Conservation (phyloP, 148 eudicot genomes). For the Oxyria digyna region DNA sequence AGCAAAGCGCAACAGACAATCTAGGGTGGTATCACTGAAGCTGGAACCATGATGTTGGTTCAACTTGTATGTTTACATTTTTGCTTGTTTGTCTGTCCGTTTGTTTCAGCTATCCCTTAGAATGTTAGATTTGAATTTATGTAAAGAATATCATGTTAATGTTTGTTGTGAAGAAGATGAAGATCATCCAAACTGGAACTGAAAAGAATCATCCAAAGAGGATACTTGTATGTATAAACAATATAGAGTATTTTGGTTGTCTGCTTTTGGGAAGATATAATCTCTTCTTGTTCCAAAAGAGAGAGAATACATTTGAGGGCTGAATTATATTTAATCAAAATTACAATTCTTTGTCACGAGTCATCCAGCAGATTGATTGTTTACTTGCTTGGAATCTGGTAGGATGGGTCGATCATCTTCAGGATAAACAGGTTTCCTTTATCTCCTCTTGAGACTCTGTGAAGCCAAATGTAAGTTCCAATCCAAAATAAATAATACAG, state of each 20-base stretch:
- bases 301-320: not conserved
- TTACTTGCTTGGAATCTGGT: slow-evolving; percentile 40
- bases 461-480: not conserved
- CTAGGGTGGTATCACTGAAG: slow-evolving; percentile 88
- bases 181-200: not conserved
- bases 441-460: slow-evolving; percentile 91
- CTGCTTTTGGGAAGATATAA: not conserved
- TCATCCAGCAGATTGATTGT: not conserved
- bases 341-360: not conserved
- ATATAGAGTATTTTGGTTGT: not conserved
- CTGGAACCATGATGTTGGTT: slow-evolving; percentile 56
- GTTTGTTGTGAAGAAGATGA: slow-evolving; percentile 1
- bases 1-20: slow-evolving; percentile 79
- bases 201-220: not conserved
- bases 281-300: not conserved
- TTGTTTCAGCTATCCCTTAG: not conserved
- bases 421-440: slow-evolving; percentile 87
- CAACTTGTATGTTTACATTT: not conserved
- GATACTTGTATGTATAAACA: not conserved
- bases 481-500: not conserved
- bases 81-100: not conserved
- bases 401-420: slow-evolving; percentile 74
- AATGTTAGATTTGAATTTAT: not conserved
- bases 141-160: not conserved
- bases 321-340: not conserved